Conservation (phyloP, 2,329 filamentous ascomycete genomes). For the Xylariaceae sp. region DNA sequence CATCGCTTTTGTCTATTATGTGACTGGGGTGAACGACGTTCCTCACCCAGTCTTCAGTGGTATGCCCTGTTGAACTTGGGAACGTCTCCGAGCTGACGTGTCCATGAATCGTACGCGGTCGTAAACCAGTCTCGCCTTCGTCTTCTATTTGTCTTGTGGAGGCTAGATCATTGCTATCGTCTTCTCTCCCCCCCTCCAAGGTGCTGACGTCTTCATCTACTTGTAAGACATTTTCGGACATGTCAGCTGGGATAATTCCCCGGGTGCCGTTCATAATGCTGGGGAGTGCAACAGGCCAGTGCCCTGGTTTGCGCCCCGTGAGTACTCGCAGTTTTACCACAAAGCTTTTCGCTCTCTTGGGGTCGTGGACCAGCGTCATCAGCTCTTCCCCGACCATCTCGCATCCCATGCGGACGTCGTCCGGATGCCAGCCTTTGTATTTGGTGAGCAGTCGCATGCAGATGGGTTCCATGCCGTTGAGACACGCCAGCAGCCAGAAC, state of each 20-base stretch:
- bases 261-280: no score
- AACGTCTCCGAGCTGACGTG: no score
- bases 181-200: no score
- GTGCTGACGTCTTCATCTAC: no score
- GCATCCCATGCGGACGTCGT: conserved; percentile 45
- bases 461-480: conserved; percentile 48
- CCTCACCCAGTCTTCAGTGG: background rate
- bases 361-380: conserved; percentile 45
- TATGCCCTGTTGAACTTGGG: no score
- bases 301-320: conserved; percentile 46
- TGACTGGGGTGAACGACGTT: background rate
- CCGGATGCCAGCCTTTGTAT: conserved; percentile 49
- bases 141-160: no score
- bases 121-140: no score
- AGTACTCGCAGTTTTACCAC: conserved; percentile 46
- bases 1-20: conserved; percentile 11
- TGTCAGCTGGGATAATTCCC: no score
- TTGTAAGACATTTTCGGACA: conserved; percentile 8
- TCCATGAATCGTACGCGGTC: no score
- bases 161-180: no score
- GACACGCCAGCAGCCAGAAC: conserved; percentile 49
- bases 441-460: conserved; percentile 49
- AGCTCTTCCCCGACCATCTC: conserved; percentile 46
- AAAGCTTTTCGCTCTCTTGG: conserved; percentile 39
- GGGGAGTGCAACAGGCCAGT: conserved; percentile 27